A percentile compares a stretch with the other conserved stretches of the same genome.
Conservation (phyloP, 345 rosid species). For the Acer negundo region DNA sequence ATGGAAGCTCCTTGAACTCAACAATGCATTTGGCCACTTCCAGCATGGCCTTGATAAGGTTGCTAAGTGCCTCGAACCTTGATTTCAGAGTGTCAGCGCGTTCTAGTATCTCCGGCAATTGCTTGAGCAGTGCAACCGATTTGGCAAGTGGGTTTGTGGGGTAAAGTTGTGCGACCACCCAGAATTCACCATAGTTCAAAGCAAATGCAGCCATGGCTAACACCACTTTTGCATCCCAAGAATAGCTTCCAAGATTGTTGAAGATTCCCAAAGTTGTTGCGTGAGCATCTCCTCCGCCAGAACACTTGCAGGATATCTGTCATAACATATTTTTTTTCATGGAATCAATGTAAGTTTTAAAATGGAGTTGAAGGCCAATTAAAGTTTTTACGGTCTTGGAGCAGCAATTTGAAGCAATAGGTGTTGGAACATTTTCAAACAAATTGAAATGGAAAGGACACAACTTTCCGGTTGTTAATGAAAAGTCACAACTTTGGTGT, state of each 20-base stretch:
- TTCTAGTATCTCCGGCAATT: conserved; percentile 46
- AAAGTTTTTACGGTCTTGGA: neutral
- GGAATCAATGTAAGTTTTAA: neutral
- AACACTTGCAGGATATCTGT: conserved; percentile 52
- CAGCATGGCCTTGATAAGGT: conserved; percentile 43
- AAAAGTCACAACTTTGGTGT: too few species aligned
- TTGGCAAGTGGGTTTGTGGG: conserved; percentile 58
- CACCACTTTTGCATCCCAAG: conserved; percentile 67
- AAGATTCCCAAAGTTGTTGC: conserved; percentile 42
- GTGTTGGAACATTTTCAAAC: too few species aligned
- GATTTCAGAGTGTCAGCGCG: conserved; percentile 33
- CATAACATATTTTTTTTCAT: neutral
- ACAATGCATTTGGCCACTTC: conserved; percentile 50
- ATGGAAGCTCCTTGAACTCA: conserved; percentile 48
- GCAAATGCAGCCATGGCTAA: conserved; percentile 62
- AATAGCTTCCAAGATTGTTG: conserved; percentile 36
- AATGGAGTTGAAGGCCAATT: neutral
- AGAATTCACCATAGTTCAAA: conserved; percentile 55
- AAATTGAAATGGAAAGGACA: too few species aligned
- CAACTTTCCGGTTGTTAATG: too few species aligned
- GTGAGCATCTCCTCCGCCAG: conserved; percentile 52
- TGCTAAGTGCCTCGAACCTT: conserved; percentile 39
- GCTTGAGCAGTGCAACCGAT: conserved; percentile 53
- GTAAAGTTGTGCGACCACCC: conserved; percentile 54
- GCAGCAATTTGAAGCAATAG: too few species aligned